Evolutionary conservation across 495 filamentous ascomycete species (phyloP).

Genomic region (Paragyromitra xinjiangensis): DNA sequence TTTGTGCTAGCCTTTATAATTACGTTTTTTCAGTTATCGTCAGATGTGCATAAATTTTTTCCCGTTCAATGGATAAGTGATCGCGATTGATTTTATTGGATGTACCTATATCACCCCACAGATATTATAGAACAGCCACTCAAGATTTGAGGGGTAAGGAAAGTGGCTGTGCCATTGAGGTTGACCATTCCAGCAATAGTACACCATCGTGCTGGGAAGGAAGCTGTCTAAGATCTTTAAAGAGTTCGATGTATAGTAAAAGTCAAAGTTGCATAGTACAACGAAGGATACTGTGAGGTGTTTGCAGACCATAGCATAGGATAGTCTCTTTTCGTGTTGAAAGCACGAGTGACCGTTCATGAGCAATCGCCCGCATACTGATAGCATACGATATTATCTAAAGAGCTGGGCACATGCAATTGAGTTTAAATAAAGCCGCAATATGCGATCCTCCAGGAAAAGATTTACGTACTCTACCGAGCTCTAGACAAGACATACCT

Average conservation of each 20-base stretch:
- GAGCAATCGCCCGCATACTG: background rate
- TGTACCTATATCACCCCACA: too few species aligned
- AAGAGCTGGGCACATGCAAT: background rate
- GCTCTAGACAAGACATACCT: too few species aligned
- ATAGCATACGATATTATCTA: background rate
- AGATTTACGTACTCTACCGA: too few species aligned
- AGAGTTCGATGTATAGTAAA: background rate
- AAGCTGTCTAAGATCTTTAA: background rate
- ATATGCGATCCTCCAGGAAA: background rate
- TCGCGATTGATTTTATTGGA: too few species aligned
- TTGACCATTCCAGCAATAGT: too few species aligned
- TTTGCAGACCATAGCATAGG: background rate
- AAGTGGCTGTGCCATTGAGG: too few species aligned
- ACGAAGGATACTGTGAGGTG: background rate
- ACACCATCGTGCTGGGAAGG: background rate
- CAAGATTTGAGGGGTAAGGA: too few species aligned
- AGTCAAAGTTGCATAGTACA: background rate
- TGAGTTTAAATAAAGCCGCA: background rate
- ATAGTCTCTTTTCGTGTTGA: background rate
- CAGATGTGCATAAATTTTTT: too few species aligned
- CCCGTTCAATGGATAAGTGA: too few species aligned
- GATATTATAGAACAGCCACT: too few species aligned
- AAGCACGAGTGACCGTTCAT: conserved; percentile 19
- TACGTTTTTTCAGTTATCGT: too few species aligned
- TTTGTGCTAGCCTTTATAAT: too few species aligned